Evolutionary conservation across 306 rosid species (phyloP), one percentile per base, ranked within the genome.

Genomic region (Fragaria vesca): DNA sequence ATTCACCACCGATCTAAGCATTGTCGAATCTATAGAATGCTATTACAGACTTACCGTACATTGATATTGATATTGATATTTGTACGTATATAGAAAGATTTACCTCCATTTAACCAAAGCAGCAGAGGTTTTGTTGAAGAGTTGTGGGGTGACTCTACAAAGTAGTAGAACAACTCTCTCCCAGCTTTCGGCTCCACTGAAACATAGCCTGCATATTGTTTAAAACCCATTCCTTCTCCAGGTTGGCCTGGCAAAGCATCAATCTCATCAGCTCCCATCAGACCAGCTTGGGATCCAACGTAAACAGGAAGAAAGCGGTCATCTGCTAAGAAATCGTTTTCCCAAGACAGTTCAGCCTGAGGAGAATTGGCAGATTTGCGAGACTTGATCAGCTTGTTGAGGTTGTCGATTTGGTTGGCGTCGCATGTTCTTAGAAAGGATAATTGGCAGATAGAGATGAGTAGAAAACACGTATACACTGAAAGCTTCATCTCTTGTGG

Each of bases 101-200:
- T 34, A 90, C 94, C 94, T 86, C 94, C 94, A 83, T 88, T 90
- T 38, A 88, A 75, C 94, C 94, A 90, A 71, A 90, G 68, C 1
- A 88, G 79, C 28, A 86, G 69, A 51, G 94, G 92, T 11, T 88
- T 90, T 20, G 87, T 38, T 4, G 84, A 58, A 80, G 87, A 54
- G 42, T 54, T 28, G 3, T 75, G 24, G 3, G 91, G 76, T 28
- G 94, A 83, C 83, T 88, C 90, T 6, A 75, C 94, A 69, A 90
- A 90, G 70, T 88, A 88, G 76, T 88, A 90, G 84, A 88, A 90
- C 76, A 86, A 86, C 6, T 78, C 82, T 74, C 84, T 81, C 50
- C 85, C 90, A 61, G 90, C 79, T 8, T 21, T n/a, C 6, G 71
- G 79, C 60, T 84, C 66, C 72, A 88, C 89, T 1, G 84, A 83